A percentile compares a stretch with the other conserved stretches of the same genome.
phyloP scores from a whole-genome alignment of 148 eudicot genomes.

The Vaccinium corymbosum region DNA sequence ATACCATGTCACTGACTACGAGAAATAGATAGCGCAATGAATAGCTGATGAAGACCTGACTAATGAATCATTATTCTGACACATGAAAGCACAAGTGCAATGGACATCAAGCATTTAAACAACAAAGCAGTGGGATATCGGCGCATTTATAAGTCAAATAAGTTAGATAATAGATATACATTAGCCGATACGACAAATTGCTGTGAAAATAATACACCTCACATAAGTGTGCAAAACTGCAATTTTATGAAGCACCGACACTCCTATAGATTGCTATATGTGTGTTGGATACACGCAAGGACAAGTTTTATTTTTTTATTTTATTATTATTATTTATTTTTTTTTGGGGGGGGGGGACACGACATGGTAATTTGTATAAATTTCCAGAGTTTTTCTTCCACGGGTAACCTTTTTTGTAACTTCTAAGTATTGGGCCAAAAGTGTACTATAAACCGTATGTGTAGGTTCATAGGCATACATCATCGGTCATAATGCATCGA shows the following conservation, averaged over 20 bases:
- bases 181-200: neutral
- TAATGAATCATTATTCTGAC: neutral
- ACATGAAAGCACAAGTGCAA: neutral
- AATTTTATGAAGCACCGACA: neutral
- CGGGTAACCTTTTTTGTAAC: neutral
- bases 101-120: neutral
- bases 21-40: neutral
- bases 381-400: neutral
- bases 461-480: no score
- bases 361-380: neutral
- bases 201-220: neutral
- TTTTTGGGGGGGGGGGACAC: neutral
- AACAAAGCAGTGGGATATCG: neutral
- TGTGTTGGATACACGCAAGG: neutral
- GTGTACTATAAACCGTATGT: neutral
- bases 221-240: neutral
- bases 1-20: neutral
- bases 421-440: neutral
- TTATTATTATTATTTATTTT: no score
- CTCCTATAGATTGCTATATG: neutral
- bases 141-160: neutral
- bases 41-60: neutral
- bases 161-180: no score
- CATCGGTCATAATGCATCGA: neutral
- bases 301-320: neutral